Base-by-base conservation (phyloP, 306 rosid genomes). In the Cicer arietinum region DNA sequence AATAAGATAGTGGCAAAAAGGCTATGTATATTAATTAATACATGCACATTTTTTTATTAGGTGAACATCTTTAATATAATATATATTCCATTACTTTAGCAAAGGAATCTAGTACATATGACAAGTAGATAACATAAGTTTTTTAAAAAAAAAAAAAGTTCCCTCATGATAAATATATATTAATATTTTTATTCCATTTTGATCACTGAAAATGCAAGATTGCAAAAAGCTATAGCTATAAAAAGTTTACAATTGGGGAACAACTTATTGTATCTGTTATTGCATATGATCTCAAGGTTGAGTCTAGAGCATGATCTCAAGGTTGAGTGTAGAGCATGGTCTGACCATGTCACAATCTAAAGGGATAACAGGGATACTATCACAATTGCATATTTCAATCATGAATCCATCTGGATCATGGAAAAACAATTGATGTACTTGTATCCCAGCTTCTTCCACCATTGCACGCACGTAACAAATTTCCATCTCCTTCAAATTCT, bases 351-450 rank as follows among this genome's bases (percentile, higher is more conserved):
- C 81, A 43, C 75, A 82, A 0, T 75, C 86, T 1, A 94, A 14
- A 1, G 98, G 98, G 5, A 94, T 37, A 20, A 94, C 93, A 0
- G 98, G 98, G 7, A 94, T 89, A 64, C 82, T 91, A 67, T 94
- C 98, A 41, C 98, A 94, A 52, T 94, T 82, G 79, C 98, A 94
- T 22, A 94, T 94, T 80, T 94, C 98, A 52, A 94, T 86, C 98
- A 94, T 94, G 85, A 94, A 94, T 0, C 94, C 98, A 80, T 94
- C 97, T 7, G 98, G 98, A 57, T 94, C 98, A 67, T 94, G 98
- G 69, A 94, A 94, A 76, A 94, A 94, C 8, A 94, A 39, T 25
- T 94, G 98, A 46, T 90, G 90, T 7, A 94, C 96, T 18, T 84
- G 74, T 10, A 91, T 85, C 10, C 98, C 97, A 4, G 94, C 86